Evolutionary conservation across 108 stramenopile species (phyloP), one percentile per base, ranked within the genome.

Genomic region (Fragilariopsis cylindrus): DNA sequence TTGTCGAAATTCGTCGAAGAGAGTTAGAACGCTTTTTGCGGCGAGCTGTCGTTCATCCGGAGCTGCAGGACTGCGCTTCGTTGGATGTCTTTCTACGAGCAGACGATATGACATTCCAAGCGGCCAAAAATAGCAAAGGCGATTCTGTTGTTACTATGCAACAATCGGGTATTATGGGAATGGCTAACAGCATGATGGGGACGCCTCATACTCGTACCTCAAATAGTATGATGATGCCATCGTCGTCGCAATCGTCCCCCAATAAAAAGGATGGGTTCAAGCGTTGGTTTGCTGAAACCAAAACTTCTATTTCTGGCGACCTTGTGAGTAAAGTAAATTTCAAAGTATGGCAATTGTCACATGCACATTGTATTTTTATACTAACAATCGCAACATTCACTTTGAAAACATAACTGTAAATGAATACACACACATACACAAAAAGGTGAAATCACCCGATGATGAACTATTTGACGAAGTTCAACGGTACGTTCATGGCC

Each of bases 381-480:
- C 55, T 30, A 30, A 30, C 30, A 30, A 30, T 30, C 30, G 30
- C 30, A 30, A 30, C 30, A 30, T 30, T 30, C 30, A 30, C 30
- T 30, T 30, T 30, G 30, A 30, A 30, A 30, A 30, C 30, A 30
- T 30, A 30, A 30, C 30, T 30, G 2, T 30, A 30, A 30, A 30
- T 30, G 2, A 30, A 30, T 30, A 30, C 30, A 30, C 30, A 30
- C 30, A 30, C 30, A 30, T 0, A 30, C 30, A 30, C 30, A 30
- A 44, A 65, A 8, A 68, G 67, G 49, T 68, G 5, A 71, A 76
- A 30, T 84, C 83, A 21, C 96, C 93, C 21, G 96, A 94, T 63
- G 97, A 98, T 72, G 92, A 96, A 64, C 72, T 96, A 53, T 92
- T 97, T 74, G 95, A 96, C 67, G 97, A 97, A 77, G 96, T 97